These are phyloP conservation scores for Pythium aphanidermatum DNA, from an alignment of 352 stramenopile genomes.

Conservation along the genomic window DNA sequence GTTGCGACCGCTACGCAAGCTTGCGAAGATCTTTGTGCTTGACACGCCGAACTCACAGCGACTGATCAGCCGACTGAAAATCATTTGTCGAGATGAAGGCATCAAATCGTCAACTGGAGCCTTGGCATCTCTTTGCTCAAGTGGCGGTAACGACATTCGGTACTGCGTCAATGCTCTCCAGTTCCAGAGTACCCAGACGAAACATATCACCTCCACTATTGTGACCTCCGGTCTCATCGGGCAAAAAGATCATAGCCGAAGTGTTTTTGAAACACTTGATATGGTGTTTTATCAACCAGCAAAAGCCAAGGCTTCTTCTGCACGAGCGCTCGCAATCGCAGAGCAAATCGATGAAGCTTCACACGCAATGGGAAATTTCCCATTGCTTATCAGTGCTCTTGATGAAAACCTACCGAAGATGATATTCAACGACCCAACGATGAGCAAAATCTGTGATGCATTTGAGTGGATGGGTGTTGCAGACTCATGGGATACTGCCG, in stretches of 20 bases:
- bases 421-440: slow-evolving; percentile 87
- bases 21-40: slow-evolving; percentile 93
- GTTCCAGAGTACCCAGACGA: slow-evolving; percentile 79
- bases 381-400: slow-evolving; percentile 75
- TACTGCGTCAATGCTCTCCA: slow-evolving; percentile 96
- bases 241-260: slow-evolving; percentile 52
- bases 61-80: slow-evolving; percentile 89
- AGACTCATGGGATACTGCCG: slow-evolving; percentile 59
- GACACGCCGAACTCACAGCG: slow-evolving; percentile 75
- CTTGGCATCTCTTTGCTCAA: slow-evolving; percentile 49
- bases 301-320: slow-evolving; percentile 24
- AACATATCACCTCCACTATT: slow-evolving; percentile 15
- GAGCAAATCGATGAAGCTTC: slow-evolving; percentile 65
- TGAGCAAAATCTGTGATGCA: slow-evolving; percentile 74
- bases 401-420: slow-evolving; percentile 88
- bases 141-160: slow-evolving; percentile 89
- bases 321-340: slow-evolving; percentile 13
- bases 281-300: slow-evolving; percentile 68
- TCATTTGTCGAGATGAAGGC: slow-evolving; percentile 88
- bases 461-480: slow-evolving; percentile 84
- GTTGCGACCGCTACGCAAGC: slow-evolving; percentile 91
- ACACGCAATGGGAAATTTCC: slow-evolving; percentile 68
- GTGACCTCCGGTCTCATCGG: slow-evolving; percentile 34
- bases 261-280: slow-evolving; percentile 62
- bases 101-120: slow-evolving; percentile 71